Evolutionary conservation across 345 rosid genomes (phyloP).

Genomic region (Cardiospermum halicacabum): DNA sequence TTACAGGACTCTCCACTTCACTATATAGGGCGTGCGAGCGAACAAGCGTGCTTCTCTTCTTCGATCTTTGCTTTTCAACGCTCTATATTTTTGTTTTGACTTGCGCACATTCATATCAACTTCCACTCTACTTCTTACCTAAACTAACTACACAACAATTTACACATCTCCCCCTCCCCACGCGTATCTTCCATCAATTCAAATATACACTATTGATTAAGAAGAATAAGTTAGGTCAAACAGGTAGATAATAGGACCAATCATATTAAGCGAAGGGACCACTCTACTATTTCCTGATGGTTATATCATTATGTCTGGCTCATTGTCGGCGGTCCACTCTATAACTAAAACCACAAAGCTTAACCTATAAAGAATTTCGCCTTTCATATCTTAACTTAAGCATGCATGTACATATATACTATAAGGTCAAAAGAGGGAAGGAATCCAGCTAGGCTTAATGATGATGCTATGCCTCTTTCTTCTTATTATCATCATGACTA

Average conservation of each 20-base stretch:
- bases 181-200: too few species aligned
- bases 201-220: too few species aligned
- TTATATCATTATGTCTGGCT: conserved; percentile 33
- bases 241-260: conserved; percentile 23
- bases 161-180: too few species aligned
- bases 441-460: conserved; percentile 24
- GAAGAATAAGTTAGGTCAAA: conserved; percentile 19
- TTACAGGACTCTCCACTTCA: not conserved
- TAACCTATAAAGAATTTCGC: conserved; percentile 11
- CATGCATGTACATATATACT: not conserved
- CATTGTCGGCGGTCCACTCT: conserved; percentile 23
- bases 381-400: conserved; percentile 21
- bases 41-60: not conserved
- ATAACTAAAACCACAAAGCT: conserved; percentile 21
- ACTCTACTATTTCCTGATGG: conserved; percentile 19
- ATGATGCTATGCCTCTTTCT: conserved; percentile 24
- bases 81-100: not conserved
- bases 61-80: not conserved
- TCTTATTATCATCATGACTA: conserved; percentile 10
- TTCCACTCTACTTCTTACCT: not conserved
- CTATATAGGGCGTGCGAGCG: not conserved
- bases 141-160: too few species aligned
- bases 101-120: not conserved
- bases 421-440: conserved; percentile 21
- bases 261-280: conserved; percentile 31